Evolutionary conservation across 1,284 basidiomycete species (phyloP).

Genomic region (Lentinus polychrous): DNA sequence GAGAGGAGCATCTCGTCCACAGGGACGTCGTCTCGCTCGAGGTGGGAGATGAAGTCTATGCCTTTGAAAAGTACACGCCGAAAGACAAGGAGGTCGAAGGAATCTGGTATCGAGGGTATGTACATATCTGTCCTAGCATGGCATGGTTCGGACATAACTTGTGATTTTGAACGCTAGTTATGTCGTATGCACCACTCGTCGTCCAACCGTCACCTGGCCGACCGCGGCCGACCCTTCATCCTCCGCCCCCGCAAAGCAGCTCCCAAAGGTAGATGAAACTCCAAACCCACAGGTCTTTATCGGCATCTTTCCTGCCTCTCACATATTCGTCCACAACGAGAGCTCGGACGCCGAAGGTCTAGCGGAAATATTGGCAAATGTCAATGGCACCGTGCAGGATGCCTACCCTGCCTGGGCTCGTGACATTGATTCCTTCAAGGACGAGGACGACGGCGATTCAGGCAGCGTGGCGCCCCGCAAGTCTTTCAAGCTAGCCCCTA

Average conservation of each 20-base stretch:
- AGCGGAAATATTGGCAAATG: slow-evolving; percentile 54
- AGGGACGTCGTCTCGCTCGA: slow-evolving; percentile 77
- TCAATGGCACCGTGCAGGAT: slow-evolving; percentile 31
- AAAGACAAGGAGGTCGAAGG: slow-evolving; percentile 68
- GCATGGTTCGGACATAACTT: background rate
- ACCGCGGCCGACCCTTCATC: slow-evolving; percentile 47
- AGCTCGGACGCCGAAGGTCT: slow-evolving; percentile 87
- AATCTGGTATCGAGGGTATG: slow-evolving; percentile 86
- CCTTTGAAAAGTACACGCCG: slow-evolving; percentile 84
- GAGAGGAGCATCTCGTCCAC: slow-evolving; percentile 57
- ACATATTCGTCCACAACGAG: slow-evolving; percentile 86
- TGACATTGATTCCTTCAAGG: slow-evolving; percentile 53
- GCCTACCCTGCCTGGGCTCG: slow-evolving; percentile 33
- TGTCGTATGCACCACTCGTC: slow-evolving; percentile 76
- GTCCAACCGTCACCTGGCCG: slow-evolving; percentile 62
- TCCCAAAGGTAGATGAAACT: slow-evolving; percentile 58
- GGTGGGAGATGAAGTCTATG: slow-evolving; percentile 95
- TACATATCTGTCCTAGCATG: slow-evolving; percentile 14
- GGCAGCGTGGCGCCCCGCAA: slow-evolving; percentile 29
- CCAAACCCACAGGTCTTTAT: slow-evolving; percentile 86
- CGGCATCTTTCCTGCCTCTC: slow-evolving; percentile 91
- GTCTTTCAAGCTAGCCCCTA: slow-evolving; percentile 66
- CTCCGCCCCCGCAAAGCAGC: slow-evolving; percentile 33
- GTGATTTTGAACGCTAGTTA: slow-evolving; percentile 45
- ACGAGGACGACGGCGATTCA: slow-evolving; percentile 60